Evolutionary conservation across 768 basidiomycete genomes (phyloP), one percentile per base, ranked within the genome.

Genomic region (Amanita phalloides): DNA sequence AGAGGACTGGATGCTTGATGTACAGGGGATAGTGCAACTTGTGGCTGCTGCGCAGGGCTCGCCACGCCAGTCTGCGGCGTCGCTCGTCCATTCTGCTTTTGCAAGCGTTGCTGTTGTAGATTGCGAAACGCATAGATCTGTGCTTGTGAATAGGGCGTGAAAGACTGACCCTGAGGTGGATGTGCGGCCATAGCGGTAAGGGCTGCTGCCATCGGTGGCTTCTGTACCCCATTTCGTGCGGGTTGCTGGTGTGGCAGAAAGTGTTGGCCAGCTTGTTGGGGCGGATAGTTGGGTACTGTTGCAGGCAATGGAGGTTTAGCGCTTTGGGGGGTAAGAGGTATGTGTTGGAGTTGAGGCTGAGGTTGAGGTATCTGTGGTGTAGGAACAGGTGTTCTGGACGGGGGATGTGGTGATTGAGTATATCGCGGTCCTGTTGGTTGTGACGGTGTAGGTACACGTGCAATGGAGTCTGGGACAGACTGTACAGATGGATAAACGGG

Each of bases 361-460:
- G 53, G 57, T 7, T 56, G 54, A 39, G 60, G 55, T 43, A 54
- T 25, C 45, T 52, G 60, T 39, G 56, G 57, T 23, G 49, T 51
- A 54, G 59, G 55, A 13, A 53, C 60, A 7, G 60, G 51, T 23
- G 61, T 53, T 45, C 64, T 64, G 21, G 55, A 35, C 56, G 61
- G 35, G 57, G 56, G 17, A 57, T 63, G 51, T 23, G 45, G 36
- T 46, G 54, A 53, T 35, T 53, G 57, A 20, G 53, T 56, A 48
- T 53, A 48, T 42, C 32, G 53, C 21, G n/a, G 28, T 11, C 4
- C 37, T 53, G 36, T 14, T 26, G 20, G 45, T 26, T 48, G 45
- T 11, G 38, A 47, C 23, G 53, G 53, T 33, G 53, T 53, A n/a
- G 45, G 13, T 42, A 44, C 41, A 28, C 45, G 53, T 32, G 36